Conservation (phyloP, 2,329 filamentous ascomycete species). For the Hymenotorrendiella dingleyae region DNA sequence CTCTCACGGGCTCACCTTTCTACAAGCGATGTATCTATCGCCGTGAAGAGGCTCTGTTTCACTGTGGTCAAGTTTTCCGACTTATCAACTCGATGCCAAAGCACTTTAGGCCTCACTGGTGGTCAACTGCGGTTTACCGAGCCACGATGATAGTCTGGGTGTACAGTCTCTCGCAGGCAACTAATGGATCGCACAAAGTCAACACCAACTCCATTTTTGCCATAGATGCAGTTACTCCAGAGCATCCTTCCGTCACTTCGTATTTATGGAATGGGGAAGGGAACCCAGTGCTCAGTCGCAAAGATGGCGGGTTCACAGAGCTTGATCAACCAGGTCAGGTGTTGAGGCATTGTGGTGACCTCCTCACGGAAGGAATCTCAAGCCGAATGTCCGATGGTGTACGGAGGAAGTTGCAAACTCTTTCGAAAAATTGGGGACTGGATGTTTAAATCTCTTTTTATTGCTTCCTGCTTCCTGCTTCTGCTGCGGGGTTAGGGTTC, state of each 20-base stretch:
- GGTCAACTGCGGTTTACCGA: conserved; percentile 66
- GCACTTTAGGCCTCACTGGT: conserved; percentile 61
- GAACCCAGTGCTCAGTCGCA: conserved; percentile 43
- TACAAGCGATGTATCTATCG: conserved; percentile 59
- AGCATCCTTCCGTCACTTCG: conserved; percentile 44
- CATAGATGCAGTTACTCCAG: conserved; percentile 43
- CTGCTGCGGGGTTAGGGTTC: no score
- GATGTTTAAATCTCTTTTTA: no score
- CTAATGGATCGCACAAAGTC: conserved; percentile 32
- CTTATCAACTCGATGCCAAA: conserved; percentile 54
- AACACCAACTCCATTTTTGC: conserved; percentile 37
- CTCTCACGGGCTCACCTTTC: conserved; percentile 46
- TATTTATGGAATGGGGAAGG: conserved; percentile 49
- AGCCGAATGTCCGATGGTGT: conserved; percentile 50
- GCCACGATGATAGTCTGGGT: conserved; percentile 57
- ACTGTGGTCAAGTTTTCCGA: conserved; percentile 61
- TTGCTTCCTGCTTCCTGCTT: no score
- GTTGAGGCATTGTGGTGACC: conserved; percentile 44
- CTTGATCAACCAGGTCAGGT: conserved; percentile 43
- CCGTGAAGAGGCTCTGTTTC: conserved; percentile 58
- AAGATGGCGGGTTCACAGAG: conserved; percentile 39
- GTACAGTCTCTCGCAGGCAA: conserved; percentile 48
- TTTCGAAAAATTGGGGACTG: conserved; percentile 28
- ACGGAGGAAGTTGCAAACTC: conserved; percentile 44
- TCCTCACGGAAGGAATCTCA: conserved; percentile 46